These are phyloP conservation scores for Colletotrichum tropicale DNA, from an alignment of 2,329 filamentous ascomycete species.

Conservation along the genomic window DNA sequence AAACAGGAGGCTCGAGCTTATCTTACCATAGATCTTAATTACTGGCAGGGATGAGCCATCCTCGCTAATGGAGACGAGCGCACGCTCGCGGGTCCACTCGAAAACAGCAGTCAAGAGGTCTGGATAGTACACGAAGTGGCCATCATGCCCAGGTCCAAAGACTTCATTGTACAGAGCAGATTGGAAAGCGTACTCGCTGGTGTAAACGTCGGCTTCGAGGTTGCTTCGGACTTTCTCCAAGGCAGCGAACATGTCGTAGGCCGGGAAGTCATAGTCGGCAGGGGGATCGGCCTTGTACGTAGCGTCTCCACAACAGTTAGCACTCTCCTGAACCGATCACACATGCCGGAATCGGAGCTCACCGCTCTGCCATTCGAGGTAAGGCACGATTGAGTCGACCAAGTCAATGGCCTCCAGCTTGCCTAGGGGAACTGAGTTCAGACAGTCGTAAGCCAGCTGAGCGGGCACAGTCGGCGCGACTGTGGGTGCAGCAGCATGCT, in stretches of 20 bases:
- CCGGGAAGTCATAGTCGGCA: conserved; percentile 49
- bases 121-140: conserved; percentile 45
- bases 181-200: conserved; percentile 45
- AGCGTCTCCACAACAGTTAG: conserved; percentile 28
- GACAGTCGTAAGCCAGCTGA: conserved; percentile 40
- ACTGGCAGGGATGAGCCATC: conserved; percentile 39
- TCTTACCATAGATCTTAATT: conserved; percentile 48
- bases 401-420: conserved; percentile 42
- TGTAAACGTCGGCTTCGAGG: conserved; percentile 36
- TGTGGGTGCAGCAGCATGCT: not conserved
- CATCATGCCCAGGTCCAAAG: conserved; percentile 43
- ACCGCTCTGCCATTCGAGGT: conserved; percentile 46
- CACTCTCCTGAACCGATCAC: not conserved
- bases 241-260: conserved; percentile 40
- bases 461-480: conserved; percentile 32
- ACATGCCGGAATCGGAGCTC: not conserved
- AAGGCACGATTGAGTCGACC: conserved; percentile 42
- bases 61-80: conserved; percentile 45
- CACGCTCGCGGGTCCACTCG: conserved; percentile 36
- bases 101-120: conserved; percentile 42
- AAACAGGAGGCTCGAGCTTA: not conserved
- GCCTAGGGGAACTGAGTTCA: conserved; percentile 44
- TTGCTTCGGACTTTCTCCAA: conserved; percentile 35
- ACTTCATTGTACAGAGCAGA: conserved; percentile 40
- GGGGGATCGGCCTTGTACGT: conserved; percentile 57